Percentiles rank a stretch among this genome's conserved stretches.
Evolutionary conservation across 768 basidiomycete genomes (phyloP).

Genomic region (Panaeolus cyanescens): DNA sequence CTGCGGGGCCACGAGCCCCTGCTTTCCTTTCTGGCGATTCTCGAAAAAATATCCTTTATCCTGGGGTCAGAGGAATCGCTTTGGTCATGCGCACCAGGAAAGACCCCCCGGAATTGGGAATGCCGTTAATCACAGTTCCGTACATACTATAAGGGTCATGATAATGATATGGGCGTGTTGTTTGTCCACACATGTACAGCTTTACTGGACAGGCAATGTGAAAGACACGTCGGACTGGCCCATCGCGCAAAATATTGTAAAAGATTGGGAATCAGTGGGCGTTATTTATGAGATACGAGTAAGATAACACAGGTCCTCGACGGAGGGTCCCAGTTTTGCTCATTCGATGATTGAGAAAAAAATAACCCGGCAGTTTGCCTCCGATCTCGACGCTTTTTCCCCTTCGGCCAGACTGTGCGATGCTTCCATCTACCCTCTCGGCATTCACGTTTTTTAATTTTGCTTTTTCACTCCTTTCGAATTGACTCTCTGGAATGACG

Average conservation of each 20-base stretch:
- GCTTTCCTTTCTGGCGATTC: neutral
- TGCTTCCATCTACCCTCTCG: neutral
- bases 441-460: neutral
- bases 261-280: neutral
- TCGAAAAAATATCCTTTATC: neutral
- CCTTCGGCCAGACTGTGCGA: neutral
- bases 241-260: neutral
- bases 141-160: neutral
- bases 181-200: neutral
- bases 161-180: neutral
- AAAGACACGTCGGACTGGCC: neutral
- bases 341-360: neutral
- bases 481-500: neutral
- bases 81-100: neutral
- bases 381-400: neutral
- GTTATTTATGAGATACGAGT: neutral
- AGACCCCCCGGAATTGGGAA: neutral
- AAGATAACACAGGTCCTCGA: neutral
- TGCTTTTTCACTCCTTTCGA: neutral
- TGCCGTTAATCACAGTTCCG: neutral
- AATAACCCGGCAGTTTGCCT: neutral
- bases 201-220: constrained; percentile 1
- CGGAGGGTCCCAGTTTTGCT: neutral
- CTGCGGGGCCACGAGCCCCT: neutral
- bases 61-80: neutral